Percentiles rank a stretch among this genome's conserved stretches.
These are phyloP conservation scores for Plantago major DNA, from an alignment of 257 asterid genomes.

Conservation along the genomic window DNA sequence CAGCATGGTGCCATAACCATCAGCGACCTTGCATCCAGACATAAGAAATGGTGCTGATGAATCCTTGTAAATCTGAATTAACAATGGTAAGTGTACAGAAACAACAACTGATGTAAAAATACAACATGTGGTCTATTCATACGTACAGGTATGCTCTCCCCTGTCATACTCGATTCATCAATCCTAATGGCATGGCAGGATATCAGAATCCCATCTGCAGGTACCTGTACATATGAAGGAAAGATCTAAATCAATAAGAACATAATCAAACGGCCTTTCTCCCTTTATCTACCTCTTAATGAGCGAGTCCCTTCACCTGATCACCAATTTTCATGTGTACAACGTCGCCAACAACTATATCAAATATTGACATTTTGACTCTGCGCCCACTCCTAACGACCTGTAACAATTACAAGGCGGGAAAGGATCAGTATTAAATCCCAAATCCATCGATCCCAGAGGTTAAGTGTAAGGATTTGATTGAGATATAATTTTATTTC, in stretches of 20 bases:
- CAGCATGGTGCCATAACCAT: conserved; percentile 95
- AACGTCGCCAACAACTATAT: conserved; percentile 84
- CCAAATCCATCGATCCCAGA: too few species aligned
- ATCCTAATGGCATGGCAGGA: conserved; percentile 75
- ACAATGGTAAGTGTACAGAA: conserved; percentile 14
- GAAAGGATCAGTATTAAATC: conserved; percentile 10
- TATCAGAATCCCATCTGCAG: conserved; percentile 86
- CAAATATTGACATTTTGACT: conserved; percentile 68
- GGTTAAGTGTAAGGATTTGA: too few species aligned
- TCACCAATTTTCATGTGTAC: conserved; percentile 93
- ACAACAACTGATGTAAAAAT: conserved; percentile 11
- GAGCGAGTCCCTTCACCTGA: conserved; percentile 45
- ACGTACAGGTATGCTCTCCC: conserved; percentile 88
- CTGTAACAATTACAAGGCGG: conserved; percentile 32
- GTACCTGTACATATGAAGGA: conserved; percentile 48
- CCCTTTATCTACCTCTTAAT: background rate
- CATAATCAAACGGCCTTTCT: conserved; percentile 2
- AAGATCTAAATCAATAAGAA: conserved; percentile 15
- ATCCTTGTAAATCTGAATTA: conserved; percentile 71
- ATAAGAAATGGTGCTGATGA: conserved; percentile 71
- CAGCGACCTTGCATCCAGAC: conserved; percentile 97
- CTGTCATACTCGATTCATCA: conserved; percentile 98
- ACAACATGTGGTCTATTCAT: conserved; percentile 14
- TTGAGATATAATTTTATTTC: too few species aligned
- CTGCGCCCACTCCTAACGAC: conserved; percentile 86